Base-by-base conservation (phyloP, 164 flowering plant species). In the Macadamia tetraphylla region DNA sequence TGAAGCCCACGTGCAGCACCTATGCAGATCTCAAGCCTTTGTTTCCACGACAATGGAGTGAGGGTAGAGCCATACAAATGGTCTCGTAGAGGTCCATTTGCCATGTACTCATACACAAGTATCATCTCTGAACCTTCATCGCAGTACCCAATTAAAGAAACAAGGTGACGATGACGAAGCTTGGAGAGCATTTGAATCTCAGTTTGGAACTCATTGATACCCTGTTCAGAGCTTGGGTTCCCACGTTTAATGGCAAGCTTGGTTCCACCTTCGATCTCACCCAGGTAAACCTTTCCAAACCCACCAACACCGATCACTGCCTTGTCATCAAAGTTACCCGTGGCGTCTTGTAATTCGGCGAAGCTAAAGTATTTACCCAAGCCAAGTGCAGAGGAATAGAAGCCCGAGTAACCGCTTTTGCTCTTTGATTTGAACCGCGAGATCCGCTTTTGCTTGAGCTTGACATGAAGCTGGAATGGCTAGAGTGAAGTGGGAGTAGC, bases 71-170 rank as follows among this genome's bases (percentile, higher is more conserved):
- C 94, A 56, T 91, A 88, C 23, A 91, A 69, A 60, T 91, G 97
- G 66, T 91, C 93, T 0, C 96, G 85, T 0, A 94, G 78, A 0
- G 96, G 90, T 5, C 98, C 98, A 51, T 88, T 84, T 0, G 89
- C 67, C 97, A 94, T 90, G 85, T 88, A 91, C 77, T 91, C 98
- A 43, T 91, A 94, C 0, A 91, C 94, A 9, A 94, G 83, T 62
- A 92, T 90, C 97, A 94, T 94, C 70, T 94, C 98, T 0, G 85
- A 76, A 3, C 79, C 67, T 62, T 94, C 93, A 53, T 94, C 96
- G 49, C 94, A 91, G 59, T 90, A 94, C 9, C 97, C 96, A 6
- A 90, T 83, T 0, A 94, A 82, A 0, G 97, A 90, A 0, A 94
- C 96, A 1, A 94, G 84, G 60, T 94, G 98, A 6, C 92, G 82